These are phyloP conservation scores for Crithidia mellificae DNA, from an alignment of 208 protist genomes.

Conservation along the genomic window DNA sequence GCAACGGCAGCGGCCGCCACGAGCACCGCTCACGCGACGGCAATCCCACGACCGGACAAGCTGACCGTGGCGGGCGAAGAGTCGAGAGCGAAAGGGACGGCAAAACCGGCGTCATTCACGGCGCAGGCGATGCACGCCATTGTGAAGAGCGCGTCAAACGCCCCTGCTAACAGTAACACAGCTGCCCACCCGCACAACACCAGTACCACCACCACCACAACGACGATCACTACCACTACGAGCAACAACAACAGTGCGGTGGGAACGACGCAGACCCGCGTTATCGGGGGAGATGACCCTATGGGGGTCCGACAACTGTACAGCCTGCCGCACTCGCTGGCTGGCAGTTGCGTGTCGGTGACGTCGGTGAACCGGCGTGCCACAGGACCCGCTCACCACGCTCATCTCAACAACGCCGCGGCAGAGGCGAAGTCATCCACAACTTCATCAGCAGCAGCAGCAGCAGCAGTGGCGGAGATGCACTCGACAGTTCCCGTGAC, in stretches of 20 bases:
- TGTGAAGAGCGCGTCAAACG: not conserved
- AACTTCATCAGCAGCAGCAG: not conserved
- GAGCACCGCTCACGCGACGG: not conserved
- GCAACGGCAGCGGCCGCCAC: not conserved
- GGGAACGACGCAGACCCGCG: not conserved
- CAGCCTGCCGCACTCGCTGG: conserved; percentile 22
- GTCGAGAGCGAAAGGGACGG: not conserved
- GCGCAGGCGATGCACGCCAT: conserved; percentile 28
- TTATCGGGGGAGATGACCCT: conserved; percentile 21
- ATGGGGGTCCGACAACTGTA: conserved; percentile 34
- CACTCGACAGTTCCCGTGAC: not conserved
- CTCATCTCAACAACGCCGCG: not conserved
- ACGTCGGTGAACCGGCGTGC: not conserved
- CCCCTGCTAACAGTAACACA: too few relatives aligned
- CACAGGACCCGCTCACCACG: not conserved
- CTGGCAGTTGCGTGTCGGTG: conserved; percentile 22
- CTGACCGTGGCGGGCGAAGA: not conserved
- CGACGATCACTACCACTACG: not conserved
- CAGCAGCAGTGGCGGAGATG: not conserved
- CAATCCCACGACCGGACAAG: too few relatives aligned
- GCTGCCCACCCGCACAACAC: too few relatives aligned
- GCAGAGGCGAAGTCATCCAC: too few relatives aligned
- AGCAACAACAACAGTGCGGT: conserved; percentile 1
- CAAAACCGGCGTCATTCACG: conserved; percentile 3
- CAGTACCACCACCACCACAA: too few relatives aligned